Percentiles rank a stretch among this genome's conserved stretches.
Evolutionary conservation across 805 yeast genomes (phyloP).

Genomic region (Blastobotrys robertii): DNA sequence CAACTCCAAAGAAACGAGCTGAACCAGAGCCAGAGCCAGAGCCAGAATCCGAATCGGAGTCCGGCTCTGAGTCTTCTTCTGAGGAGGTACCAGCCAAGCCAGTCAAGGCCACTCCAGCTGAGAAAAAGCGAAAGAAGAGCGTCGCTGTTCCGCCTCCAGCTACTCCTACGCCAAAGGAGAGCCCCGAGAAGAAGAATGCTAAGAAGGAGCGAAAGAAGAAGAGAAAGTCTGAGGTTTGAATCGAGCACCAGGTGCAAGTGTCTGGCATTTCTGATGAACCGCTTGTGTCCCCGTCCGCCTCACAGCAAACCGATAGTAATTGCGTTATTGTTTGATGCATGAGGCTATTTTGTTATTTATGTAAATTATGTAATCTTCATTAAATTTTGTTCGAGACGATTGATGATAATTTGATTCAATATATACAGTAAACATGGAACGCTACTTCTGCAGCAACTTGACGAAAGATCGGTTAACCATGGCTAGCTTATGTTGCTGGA

Average conservation of each 20-base stretch:
- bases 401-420: neutral
- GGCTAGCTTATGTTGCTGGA: slow-evolving; percentile 76
- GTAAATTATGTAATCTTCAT: neutral
- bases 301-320: neutral
- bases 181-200: slow-evolving; percentile 33
- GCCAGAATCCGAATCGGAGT: neutral
- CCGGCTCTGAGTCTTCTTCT: neutral
- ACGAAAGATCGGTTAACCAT: slow-evolving; percentile 80
- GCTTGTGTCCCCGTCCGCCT: too few species aligned
- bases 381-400: neutral
- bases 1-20: neutral
- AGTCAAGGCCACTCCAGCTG: slow-evolving; percentile 1
- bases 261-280: too few species aligned
- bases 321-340: neutral
- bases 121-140: slow-evolving; percentile 23
- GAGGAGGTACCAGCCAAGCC: slow-evolving; percentile 1
- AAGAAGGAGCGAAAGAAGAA: slow-evolving; percentile 45
- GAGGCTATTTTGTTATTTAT: neutral
- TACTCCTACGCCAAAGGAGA: slow-evolving; percentile 11
- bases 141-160: slow-evolving; percentile 9
- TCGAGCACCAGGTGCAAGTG: neutral
- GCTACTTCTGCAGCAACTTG: slow-evolving; percentile 22
- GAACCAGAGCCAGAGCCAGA: neutral
- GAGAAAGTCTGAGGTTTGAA: slow-evolving; percentile 30
- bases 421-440: neutral